Evolutionary conservation across 495 filamentous ascomycete species (phyloP).

Genomic region (Thermochaetoides thermophila): DNA sequence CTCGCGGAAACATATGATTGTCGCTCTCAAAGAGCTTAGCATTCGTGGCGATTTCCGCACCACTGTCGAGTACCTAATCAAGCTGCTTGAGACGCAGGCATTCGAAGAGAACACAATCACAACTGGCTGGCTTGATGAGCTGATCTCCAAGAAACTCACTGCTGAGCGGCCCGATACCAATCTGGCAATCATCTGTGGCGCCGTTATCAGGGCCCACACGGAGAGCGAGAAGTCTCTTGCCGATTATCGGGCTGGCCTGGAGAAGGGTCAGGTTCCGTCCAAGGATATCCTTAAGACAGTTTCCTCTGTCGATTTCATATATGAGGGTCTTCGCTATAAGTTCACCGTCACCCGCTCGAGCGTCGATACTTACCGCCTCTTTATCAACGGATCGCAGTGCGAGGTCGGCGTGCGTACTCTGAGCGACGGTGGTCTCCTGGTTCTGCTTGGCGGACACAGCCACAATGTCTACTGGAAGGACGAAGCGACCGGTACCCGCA

Average conservation of each 20-base stretch:
- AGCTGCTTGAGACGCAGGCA: constrained; percentile 92
- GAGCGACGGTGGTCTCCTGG: constrained; percentile 85
- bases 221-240: constrained; percentile 75
- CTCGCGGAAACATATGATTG: constrained; percentile 98
- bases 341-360: constrained; percentile 94
- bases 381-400: constrained; percentile 98
- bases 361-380: constrained; percentile 88
- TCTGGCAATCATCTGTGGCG: constrained; percentile 83
- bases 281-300: constrained; percentile 97
- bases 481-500: constrained; percentile 83
- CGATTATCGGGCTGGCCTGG: constrained; percentile 77
- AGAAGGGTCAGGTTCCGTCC: constrained; percentile 91
- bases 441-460: constrained; percentile 76
- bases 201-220: constrained; percentile 86
- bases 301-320: constrained; percentile 97
- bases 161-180: constrained; percentile 89
- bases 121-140: constrained; percentile 95
- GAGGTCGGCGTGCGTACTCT: constrained; percentile 84
- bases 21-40: constrained; percentile 94
- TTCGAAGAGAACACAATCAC: constrained; percentile 99
- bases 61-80: constrained; percentile 97
- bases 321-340: constrained; percentile 90
- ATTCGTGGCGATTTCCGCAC: constrained; percentile 99
- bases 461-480: constrained; percentile 99
- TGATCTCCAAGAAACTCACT: constrained; percentile 94